Evolutionary conservation across 805 yeast species (phyloP).

Genomic region (Tetrapisispora taiwanensis): DNA sequence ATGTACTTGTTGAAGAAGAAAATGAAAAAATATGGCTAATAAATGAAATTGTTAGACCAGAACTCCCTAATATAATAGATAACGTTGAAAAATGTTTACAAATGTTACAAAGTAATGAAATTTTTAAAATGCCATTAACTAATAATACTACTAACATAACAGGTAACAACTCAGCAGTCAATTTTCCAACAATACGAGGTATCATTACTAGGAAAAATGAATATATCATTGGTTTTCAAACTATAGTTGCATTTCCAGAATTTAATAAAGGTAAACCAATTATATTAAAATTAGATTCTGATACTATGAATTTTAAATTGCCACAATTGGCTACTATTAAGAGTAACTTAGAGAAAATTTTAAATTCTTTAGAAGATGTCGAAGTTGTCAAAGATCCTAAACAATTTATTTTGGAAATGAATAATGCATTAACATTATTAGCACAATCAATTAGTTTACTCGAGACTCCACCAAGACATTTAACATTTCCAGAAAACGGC

Average conservation of each 20-base stretch:
- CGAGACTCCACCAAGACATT: slow-evolving; percentile 42
- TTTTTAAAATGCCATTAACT: slow-evolving; percentile 46
- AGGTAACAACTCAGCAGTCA: not conserved
- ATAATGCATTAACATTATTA: slow-evolving; percentile 13
- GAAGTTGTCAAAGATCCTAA: slow-evolving; percentile 32
- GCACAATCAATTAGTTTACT: slow-evolving; percentile 22
- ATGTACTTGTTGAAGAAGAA: slow-evolving; percentile 6
- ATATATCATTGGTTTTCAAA: slow-evolving; percentile 39
- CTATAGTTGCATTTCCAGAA: slow-evolving; percentile 30
- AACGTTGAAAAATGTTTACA: slow-evolving; percentile 34
- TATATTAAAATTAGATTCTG: slow-evolving; percentile 30
- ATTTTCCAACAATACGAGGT: slow-evolving; percentile 39
- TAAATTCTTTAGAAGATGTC: slow-evolving; percentile 28
- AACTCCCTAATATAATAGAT: slow-evolving; percentile 38
- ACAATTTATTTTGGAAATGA: slow-evolving; percentile 18
- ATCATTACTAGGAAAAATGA: slow-evolving; percentile 46
- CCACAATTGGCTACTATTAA: slow-evolving; percentile 28
- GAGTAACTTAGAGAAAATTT: slow-evolving; percentile 13
- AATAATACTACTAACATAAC: slow-evolving; percentile 6
- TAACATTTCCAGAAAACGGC: slow-evolving; percentile 50
- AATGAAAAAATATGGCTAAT: slow-evolving; percentile 39
- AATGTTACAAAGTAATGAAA: slow-evolving; percentile 30
- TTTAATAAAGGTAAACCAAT: slow-evolving; percentile 34
- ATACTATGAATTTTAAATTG: slow-evolving; percentile 35
- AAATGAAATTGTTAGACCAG: slow-evolving; percentile 37